Evolutionary conservation across 352 stramenopile species (phyloP), one percentile per base, ranked within the genome.

Genomic region (Globisporangium spinosum): DNA sequence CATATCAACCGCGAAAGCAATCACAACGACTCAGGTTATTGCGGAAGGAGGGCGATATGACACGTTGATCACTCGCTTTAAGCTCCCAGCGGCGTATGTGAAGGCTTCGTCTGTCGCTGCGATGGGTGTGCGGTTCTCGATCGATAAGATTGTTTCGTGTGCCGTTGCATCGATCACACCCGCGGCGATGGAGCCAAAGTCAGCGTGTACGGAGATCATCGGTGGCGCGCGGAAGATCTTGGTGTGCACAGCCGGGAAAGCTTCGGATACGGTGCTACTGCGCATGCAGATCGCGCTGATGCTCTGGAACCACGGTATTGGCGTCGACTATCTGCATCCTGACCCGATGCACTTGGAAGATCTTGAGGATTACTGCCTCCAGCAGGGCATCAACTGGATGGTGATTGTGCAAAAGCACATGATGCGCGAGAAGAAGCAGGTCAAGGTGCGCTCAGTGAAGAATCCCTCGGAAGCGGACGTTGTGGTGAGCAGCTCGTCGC

Each of bases 21-120:
- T 77, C 2, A 66, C 70, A 5, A 74, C 78, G 12, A 85, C 74
- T 13, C 83, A 91, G 58, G 86, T 91, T 34, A 91, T 95, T 29
- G 89, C 89, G 0, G 87, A 96, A 67, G 89, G 87, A 57, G 89
- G 89, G 29, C 85, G 89, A 1, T 96, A 95, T 58, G 88, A 96
- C 58, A 76, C 86, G 7, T 68, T 96, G 32, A 68, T 96, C n/a
- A 87, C 85, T 2, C 84, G 86, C 0, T 96, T 95, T 70, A 90
- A 92, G n/a, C 75, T 95, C 20, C 89, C 89, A 5, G 87, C 79
- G 0, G 87, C 87, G 8, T 91, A 91, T 60, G 74, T 89, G 10
- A 93, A 94, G 69, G 70, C 80, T 3, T 87, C 80, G 2, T 73
- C 78, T 8, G 84, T 92, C 7, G 85, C 84, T 38, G 89, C 89